Conservation (phyloP, 306 rosid genomes). For the Oxytropis ochrocephala region DNA sequence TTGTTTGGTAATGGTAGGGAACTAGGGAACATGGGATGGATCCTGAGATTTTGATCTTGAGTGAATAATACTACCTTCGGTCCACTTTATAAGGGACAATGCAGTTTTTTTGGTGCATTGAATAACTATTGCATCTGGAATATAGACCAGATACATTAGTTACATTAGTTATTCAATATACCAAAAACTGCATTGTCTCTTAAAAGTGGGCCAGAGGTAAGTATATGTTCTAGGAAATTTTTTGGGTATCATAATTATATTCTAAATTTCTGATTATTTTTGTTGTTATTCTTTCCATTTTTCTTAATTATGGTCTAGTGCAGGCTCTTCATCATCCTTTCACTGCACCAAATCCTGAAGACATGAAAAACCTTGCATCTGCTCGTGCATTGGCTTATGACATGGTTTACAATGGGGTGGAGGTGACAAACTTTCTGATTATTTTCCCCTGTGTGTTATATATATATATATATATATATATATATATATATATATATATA, state of each 20-base stretch:
- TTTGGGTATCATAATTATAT: background rate
- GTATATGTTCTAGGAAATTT: background rate
- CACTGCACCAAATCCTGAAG: conserved; percentile 97
- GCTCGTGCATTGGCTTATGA: conserved; percentile 98
- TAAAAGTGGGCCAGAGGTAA: too few species aligned
- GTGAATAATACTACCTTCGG: background rate
- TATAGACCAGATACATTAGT: too few species aligned
- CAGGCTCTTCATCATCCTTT: conserved; percentile 98
- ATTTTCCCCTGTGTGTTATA: background rate
- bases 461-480: too few species aligned
- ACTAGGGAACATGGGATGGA: background rate
- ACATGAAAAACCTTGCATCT: conserved; percentile 70
- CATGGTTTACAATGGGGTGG: conserved; percentile 97
- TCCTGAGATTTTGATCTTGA: background rate
- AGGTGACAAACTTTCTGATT: conserved; percentile 39
- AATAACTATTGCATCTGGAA: too few species aligned
- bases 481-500: too few species aligned
- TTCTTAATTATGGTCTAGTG: background rate
- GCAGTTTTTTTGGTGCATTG: too few species aligned
- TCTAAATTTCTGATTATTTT: conserved; percentile 1
- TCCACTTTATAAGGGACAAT: too few species aligned
- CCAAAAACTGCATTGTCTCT: too few species aligned
- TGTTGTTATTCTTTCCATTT: background rate
- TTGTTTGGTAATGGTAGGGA: too few species aligned
- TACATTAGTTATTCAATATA: too few species aligned